Percentiles rank a stretch among this genome's conserved stretches.
Evolutionary conservation across 495 filamentous ascomycete genomes (phyloP).

Genomic region (Xylaria longipes): DNA sequence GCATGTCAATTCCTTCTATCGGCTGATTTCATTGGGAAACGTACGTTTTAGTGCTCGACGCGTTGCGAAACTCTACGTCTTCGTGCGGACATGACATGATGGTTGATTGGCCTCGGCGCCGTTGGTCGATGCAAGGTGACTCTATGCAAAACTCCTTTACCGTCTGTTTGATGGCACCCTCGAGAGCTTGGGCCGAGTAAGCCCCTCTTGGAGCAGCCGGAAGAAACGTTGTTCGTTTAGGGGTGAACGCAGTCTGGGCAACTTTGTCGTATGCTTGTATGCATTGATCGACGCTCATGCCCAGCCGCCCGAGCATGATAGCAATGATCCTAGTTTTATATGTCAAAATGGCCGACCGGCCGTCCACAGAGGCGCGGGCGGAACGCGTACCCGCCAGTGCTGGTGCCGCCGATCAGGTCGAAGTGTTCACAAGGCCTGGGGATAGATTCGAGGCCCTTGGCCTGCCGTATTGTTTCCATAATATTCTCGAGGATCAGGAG

Average conservation of each 20-base stretch:
- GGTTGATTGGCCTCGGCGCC: slow-evolving; percentile 19
- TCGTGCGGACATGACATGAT: slow-evolving; percentile 24
- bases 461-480: slow-evolving; percentile 33
- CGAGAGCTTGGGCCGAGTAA: slow-evolving; percentile 34
- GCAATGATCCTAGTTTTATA: slow-evolving; percentile 38
- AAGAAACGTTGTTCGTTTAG: slow-evolving; percentile 12
- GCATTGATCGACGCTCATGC: slow-evolving; percentile 40
- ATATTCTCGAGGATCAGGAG: slow-evolving; percentile 42
- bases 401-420: slow-evolving; percentile 44
- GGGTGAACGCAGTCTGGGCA: slow-evolving; percentile 32
- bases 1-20: slow-evolving; percentile 6
- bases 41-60: slow-evolving; percentile 26
- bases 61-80: slow-evolving; percentile 7
- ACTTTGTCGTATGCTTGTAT: slow-evolving; percentile 36
- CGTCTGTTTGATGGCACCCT: slow-evolving; percentile 32
- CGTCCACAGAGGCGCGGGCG: neutral
- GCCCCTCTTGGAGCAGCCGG: slow-evolving; percentile 25
- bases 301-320: slow-evolving; percentile 45
- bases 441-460: slow-evolving; percentile 23
- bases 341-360: neutral
- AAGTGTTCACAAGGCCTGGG: slow-evolving; percentile 44
- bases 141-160: slow-evolving; percentile 26
- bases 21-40: slow-evolving; percentile 4
- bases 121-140: slow-evolving; percentile 10
- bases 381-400: slow-evolving; percentile 42